Conservation (phyloP, 805 yeast genomes). For the Ogataea allantospora region DNA sequence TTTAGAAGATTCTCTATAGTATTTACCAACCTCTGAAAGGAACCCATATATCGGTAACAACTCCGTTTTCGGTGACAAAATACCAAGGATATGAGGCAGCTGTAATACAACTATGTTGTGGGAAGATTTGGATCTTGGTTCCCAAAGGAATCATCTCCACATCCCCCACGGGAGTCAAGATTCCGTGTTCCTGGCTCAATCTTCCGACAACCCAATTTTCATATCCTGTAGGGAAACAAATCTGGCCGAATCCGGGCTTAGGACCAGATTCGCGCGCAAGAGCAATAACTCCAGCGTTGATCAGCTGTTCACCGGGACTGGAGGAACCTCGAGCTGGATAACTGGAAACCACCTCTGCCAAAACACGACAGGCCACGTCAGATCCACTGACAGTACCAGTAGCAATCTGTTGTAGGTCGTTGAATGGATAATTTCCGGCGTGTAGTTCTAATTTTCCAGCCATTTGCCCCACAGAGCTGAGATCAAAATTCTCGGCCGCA, state of each 20-base stretch:
- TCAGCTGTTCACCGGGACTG: constrained; percentile 57
- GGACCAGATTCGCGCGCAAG: constrained; percentile 65
- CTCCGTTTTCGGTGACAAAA: constrained; percentile 50
- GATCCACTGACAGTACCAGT: constrained; percentile 53
- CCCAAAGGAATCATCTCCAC: constrained; percentile 49
- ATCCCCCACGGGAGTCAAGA: constrained; percentile 47
- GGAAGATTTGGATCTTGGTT: constrained; percentile 51
- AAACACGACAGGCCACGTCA: constrained; percentile 49
- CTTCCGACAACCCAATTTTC: constrained; percentile 65
- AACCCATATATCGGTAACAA: constrained; percentile 60
- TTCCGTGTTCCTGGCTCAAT: constrained; percentile 79
- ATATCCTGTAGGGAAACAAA: constrained; percentile 36
- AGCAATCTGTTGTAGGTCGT: constrained; percentile 75
- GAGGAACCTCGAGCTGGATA: constrained; percentile 56
- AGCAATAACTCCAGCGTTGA: constrained; percentile 73
- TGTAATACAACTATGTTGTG: constrained; percentile 75
- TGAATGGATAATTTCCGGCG: constrained; percentile 77
- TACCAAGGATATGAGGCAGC: constrained; percentile 61
- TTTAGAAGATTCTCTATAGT: constrained; percentile 18
- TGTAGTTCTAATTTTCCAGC: constrained; percentile 60
- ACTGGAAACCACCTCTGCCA: constrained; percentile 57
- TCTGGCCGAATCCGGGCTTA: constrained; percentile 57
- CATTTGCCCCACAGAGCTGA: constrained; percentile 18
- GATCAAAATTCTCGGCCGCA: constrained; percentile 39
- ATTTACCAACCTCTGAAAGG: constrained; percentile 57